Conservation (phyloP, 2,329 filamentous ascomycete genomes). For the Lecanicillium sp. region DNA sequence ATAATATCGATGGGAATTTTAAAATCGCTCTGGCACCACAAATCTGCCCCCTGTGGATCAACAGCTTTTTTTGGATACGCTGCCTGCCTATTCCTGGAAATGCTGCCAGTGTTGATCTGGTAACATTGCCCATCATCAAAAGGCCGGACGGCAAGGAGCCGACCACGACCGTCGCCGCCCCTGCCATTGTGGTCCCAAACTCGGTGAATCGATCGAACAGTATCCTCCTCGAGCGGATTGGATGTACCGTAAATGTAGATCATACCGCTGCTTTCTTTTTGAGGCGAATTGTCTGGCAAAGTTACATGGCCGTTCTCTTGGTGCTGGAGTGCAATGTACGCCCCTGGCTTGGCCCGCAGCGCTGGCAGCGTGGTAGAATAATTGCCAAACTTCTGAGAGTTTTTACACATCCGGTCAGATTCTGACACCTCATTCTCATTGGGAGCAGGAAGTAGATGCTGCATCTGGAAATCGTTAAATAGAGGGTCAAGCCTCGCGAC, state of each 20-base stretch:
- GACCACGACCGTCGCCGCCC: neutral
- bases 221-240: neutral
- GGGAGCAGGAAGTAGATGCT: neutral
- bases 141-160: neutral
- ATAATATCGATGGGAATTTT: neutral
- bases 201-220: neutral
- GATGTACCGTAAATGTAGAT: conserved; percentile 1
- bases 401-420: neutral
- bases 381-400: neutral
- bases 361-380: neutral
- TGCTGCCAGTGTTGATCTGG: neutral
- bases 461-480: neutral
- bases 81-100: neutral
- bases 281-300: neutral
- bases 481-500: neutral
- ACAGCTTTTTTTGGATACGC: neutral
- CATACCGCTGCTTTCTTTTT: neutral
- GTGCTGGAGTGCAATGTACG: neutral
- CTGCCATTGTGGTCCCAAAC: neutral
- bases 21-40: conserved; percentile 1
- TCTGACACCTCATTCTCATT: neutral
- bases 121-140: conserved; percentile 4
- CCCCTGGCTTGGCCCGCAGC: neutral
- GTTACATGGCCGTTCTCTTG: conserved; percentile 3
- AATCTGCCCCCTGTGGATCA: neutral